Conservation (phyloP, 768 basidiomycete genomes). For the Mycena sanguinolenta region DNA sequence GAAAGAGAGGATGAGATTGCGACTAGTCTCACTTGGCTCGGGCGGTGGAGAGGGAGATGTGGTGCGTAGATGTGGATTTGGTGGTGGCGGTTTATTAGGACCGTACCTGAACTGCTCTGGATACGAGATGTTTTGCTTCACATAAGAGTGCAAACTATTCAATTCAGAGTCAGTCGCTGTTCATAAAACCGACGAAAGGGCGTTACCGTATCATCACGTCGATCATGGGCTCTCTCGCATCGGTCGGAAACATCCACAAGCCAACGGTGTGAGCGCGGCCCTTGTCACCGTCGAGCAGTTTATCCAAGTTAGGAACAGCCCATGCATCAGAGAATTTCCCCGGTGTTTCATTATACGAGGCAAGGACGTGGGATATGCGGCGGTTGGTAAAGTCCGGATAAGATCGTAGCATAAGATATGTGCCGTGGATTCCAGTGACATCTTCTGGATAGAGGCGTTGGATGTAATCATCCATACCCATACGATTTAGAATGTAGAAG, state of each 20-base stretch:
- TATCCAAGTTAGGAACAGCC: slow-evolving; percentile 59
- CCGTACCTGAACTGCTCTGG: slow-evolving; percentile 81
- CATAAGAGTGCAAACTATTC: slow-evolving; percentile 71
- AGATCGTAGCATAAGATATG: slow-evolving; percentile 80
- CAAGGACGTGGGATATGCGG: slow-evolving; percentile 56
- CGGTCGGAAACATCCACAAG: slow-evolving; percentile 81
- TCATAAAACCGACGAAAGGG: background rate
- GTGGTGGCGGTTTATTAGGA: slow-evolving; percentile 74
- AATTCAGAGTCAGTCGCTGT: background rate
- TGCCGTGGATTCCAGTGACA: slow-evolving; percentile 71
- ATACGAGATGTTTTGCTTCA: slow-evolving; percentile 76
- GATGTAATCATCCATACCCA: slow-evolving; percentile 83
- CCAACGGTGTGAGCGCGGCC: slow-evolving; percentile 73
- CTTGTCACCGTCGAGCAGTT: slow-evolving; percentile 62
- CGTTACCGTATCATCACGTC: slow-evolving; percentile 77
- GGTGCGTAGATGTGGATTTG: slow-evolving; percentile 55
- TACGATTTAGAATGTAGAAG: slow-evolving; percentile 86
- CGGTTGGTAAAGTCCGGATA: slow-evolving; percentile 76
- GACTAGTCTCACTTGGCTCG: slow-evolving; percentile 34
- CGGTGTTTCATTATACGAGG: slow-evolving; percentile 46
- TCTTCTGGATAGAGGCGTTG: slow-evolving; percentile 85
- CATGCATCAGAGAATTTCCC: slow-evolving; percentile 68
- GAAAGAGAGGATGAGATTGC: background rate
- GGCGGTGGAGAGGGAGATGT: slow-evolving; percentile 42
- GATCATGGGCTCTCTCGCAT: slow-evolving; percentile 77